Evolutionary conservation across 75 land plant species (phyloP).

Genomic region (Gnetum montanum): DNA sequence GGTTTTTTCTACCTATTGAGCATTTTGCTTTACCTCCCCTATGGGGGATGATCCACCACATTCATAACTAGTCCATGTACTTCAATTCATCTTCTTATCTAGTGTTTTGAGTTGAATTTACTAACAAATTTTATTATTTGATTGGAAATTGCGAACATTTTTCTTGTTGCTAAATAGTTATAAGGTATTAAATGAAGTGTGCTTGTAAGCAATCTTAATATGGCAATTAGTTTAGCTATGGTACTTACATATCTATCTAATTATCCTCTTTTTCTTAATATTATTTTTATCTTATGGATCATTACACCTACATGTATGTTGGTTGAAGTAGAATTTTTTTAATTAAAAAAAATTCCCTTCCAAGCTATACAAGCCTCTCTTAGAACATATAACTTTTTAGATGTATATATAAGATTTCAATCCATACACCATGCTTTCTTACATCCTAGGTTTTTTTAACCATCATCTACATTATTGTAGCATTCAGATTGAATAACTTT

Average conservation of each 20-base stretch:
- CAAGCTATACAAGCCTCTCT: constrained; percentile 4
- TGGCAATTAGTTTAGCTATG: neutral
- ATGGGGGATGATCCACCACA: constrained; percentile 1
- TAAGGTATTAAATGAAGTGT: neutral
- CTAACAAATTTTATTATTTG: neutral
- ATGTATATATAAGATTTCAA: constrained; percentile 8
- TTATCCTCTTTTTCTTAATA: neutral
- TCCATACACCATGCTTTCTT: constrained; percentile 1
- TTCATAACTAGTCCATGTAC: neutral
- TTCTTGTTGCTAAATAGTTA: neutral
- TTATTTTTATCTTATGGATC: neutral
- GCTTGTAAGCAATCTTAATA: neutral
- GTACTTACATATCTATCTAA: neutral
- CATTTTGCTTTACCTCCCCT: neutral
- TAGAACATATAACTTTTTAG: constrained; percentile 6
- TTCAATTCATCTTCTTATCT: neutral
- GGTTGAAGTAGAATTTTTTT: neutral
- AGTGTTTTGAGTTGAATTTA: neutral
- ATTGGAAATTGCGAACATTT: neutral
- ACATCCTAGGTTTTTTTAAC: constrained; percentile 10
- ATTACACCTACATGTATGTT: neutral
- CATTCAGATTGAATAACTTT: constrained; percentile 5
- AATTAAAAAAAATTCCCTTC: neutral
- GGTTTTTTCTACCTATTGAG: neutral
- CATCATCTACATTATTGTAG: constrained; percentile 10